Base-by-base conservation (phyloP, 2,329 filamentous ascomycete species). In the Ascochyta rabiei region DNA sequence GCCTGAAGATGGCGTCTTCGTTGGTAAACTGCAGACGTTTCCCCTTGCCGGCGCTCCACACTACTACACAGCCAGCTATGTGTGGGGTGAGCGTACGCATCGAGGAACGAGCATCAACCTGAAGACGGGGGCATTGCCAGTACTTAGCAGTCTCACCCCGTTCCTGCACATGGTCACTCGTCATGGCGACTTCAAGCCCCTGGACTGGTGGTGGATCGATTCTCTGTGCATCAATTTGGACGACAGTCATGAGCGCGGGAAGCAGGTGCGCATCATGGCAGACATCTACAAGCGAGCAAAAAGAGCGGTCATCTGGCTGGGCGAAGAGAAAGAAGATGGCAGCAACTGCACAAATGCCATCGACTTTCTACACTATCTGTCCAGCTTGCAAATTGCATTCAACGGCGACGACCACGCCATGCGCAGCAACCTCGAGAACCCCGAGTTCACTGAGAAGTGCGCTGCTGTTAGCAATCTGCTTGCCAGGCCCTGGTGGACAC, bases 241-340 rank as follows among this genome's bases (percentile, higher is more conserved):
- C 8, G 63, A 72, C 53, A 46, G 52, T 4, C 26, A 59, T 16
- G 67, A 74, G 51, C 61, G 66, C 15, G 64, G 62, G n/a, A 37
- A 57, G 28, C 71, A 74, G 38, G 65, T 73, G 13, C 61, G 59
- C n/a, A 65, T 74, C 31, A 72, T 73, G 70, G 64, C 64, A 5
- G 55, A 69, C 1, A 71, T 74, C 16, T 74, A 71, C 47, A 63
- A 53, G 35, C 57, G 48, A 39, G 56, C 67, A 1, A 59, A 31
- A 19, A 56, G 60, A 52, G 62, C 60, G 3, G 59, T 70, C 1
- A 40, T 73, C 0, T 73, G 70, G 70, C 28, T 66, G 35, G 24
- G 63, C 48, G 44, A 81, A 78, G 68, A 76, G 77, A 59, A 79
- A 44, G 48, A 77, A 71, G 57, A 81, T 75, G 49, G 74, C 57